phyloP scores from a whole-genome alignment of 176 grass and related monocot genomes.

The Carex cristatella region DNA sequence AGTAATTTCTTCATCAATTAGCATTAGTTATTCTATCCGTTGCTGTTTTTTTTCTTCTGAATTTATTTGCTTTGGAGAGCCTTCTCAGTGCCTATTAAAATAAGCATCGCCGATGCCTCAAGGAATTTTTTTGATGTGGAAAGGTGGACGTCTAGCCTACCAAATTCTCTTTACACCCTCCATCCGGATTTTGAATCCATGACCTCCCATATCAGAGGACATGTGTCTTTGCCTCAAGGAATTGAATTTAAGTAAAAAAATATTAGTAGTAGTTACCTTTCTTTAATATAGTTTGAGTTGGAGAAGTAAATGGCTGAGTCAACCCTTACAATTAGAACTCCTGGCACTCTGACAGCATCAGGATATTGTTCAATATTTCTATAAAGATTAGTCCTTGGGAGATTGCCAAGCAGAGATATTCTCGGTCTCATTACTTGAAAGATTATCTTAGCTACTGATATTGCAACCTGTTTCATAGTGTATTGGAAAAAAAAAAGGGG shows the following conservation, averaged over 20 bases:
- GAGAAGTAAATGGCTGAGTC: constrained; percentile 81
- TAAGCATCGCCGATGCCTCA: too few relatives aligned
- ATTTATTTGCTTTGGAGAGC: not conserved
- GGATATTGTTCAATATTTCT: constrained; percentile 74
- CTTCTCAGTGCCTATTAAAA: too few relatives aligned
- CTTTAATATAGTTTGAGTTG: constrained; percentile 80
- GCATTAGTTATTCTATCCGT: not conserved
- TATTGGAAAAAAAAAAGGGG: not conserved
- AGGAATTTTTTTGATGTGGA: too few relatives aligned
- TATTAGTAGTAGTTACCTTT: constrained; percentile 51
- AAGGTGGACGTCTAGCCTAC: too few relatives aligned
- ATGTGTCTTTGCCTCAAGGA: too few relatives aligned
- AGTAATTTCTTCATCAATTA: not conserved
- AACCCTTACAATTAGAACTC: constrained; percentile 56
- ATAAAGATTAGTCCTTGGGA: constrained; percentile 58
- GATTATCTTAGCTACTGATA: constrained; percentile 72
- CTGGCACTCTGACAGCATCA: constrained; percentile 53
- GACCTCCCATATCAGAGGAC: too few relatives aligned
- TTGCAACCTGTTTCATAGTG: constrained; percentile 45
- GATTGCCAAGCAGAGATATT: constrained; percentile 63
- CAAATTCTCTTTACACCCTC: too few relatives aligned
- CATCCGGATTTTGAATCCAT: too few relatives aligned
- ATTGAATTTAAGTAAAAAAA: not conserved
- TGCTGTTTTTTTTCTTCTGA: not conserved
- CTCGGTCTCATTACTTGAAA: constrained; percentile 83